Conservation (phyloP, 2,329 filamentous ascomycete species). For the Chaetomiaceae sp. region DNA sequence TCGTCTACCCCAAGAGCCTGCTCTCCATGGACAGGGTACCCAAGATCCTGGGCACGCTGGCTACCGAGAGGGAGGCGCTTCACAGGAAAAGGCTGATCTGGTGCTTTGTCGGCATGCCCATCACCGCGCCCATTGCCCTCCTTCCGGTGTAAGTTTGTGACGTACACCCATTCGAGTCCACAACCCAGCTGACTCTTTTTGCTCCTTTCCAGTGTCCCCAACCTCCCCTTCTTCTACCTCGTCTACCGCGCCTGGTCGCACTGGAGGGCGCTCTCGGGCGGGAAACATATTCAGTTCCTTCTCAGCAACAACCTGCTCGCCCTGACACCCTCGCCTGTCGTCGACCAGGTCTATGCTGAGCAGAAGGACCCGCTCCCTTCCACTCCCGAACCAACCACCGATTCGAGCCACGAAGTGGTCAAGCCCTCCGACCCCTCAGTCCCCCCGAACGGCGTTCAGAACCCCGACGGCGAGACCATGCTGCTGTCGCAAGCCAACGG, state of each 20-base stretch:
- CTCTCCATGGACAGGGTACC: slow-evolving; percentile 61
- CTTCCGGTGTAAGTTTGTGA: slow-evolving; percentile 77
- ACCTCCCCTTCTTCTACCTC: slow-evolving; percentile 95
- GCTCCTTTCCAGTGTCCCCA: slow-evolving; percentile 63
- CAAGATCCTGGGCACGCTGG: slow-evolving; percentile 62
- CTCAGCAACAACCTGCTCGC: slow-evolving; percentile 66
- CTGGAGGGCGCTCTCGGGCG: slow-evolving; percentile 80
- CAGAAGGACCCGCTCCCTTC: slow-evolving; percentile 27
- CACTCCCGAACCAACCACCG: slow-evolving; percentile 26
- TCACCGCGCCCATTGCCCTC: slow-evolving; percentile 75
- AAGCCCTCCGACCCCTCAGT: slow-evolving; percentile 20
- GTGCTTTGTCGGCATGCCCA: slow-evolving; percentile 77
- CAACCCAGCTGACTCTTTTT: neutral
- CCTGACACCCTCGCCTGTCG: slow-evolving; percentile 57
- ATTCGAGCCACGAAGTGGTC: slow-evolving; percentile 17
- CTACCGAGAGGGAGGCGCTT: slow-evolving; percentile 72
- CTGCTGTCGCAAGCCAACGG: slow-evolving; percentile 32
- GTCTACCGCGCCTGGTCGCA: slow-evolving; percentile 88
- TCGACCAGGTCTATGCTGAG: slow-evolving; percentile 67
- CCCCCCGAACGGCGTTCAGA: neutral
- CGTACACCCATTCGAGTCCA: too few relatives aligned
- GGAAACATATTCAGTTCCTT: slow-evolving; percentile 79
- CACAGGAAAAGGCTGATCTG: slow-evolving; percentile 74
- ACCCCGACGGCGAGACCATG: slow-evolving; percentile 40
- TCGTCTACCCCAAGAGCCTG: slow-evolving; percentile 70